phyloP scores from a whole-genome alignment of 768 basidiomycete genomes.

The Suillus clintonianus region DNA sequence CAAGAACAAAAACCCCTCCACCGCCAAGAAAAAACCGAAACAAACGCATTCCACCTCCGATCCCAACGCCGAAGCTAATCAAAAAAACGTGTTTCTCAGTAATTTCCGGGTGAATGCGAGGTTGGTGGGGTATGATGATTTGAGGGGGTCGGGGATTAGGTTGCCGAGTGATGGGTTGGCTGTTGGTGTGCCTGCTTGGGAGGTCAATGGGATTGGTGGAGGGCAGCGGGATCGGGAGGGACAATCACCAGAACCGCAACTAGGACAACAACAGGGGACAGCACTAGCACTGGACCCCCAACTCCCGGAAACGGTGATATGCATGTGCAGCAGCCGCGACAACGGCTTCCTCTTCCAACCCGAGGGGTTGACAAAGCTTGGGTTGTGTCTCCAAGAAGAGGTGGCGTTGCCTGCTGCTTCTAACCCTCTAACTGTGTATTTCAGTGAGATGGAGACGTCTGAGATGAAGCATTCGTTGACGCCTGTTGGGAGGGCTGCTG shows the following conservation, averaged over 20 bases:
- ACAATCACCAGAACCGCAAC: not conserved
- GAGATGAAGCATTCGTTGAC: conserved; percentile 44
- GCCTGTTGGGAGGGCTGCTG: conserved; percentile 48
- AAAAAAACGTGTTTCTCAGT: conserved; percentile 53
- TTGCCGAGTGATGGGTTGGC: conserved; percentile 72
- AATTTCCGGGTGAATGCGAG: conserved; percentile 77
- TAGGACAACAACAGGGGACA: not conserved
- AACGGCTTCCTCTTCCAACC: conserved; percentile 77
- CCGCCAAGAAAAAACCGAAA: conserved; percentile 28
- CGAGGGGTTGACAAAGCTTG: conserved; percentile 76
- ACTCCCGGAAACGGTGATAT: conserved; percentile 49
- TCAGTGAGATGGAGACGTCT: conserved; percentile 40
- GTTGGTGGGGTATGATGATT: conserved; percentile 69
- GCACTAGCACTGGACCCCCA: conserved; percentile 7
- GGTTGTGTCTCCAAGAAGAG: conserved; percentile 50
- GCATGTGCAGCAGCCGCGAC: conserved; percentile 61
- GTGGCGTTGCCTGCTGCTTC: conserved; percentile 4
- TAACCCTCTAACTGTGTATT: conserved; percentile 2
- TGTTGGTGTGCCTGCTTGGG: conserved; percentile 62
- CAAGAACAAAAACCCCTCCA: conserved; percentile 19
- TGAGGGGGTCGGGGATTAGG: conserved; percentile 72
- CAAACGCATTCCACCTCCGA: conserved; percentile 29
- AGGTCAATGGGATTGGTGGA: conserved; percentile 37
- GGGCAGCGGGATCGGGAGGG: not conserved
- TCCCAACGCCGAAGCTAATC: conserved; percentile 30